Percentiles rank a stretch among this genome's conserved stretches.
Evolutionary conservation across 176 grass and related monocot species (phyloP).

Genomic region (Musa acuminata): DNA sequence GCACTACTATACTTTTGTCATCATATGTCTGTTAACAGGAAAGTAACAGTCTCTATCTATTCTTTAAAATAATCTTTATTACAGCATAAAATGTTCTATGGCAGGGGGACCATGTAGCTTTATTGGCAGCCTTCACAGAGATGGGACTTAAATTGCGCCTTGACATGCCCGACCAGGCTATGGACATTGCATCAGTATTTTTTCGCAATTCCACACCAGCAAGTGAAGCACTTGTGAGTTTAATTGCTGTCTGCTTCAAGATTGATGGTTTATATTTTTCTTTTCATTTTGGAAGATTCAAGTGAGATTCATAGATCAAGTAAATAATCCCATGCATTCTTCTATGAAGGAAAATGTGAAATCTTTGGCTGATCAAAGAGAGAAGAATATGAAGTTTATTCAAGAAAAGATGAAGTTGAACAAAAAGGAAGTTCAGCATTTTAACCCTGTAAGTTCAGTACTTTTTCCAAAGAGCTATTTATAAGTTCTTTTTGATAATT

Average conservation of each 20-base stretch:
- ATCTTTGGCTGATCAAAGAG: constrained; percentile 60
- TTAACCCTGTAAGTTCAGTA: constrained; percentile 72
- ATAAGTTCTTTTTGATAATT: neutral
- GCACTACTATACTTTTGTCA: neutral
- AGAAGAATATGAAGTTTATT: constrained; percentile 61
- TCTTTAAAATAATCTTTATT: neutral
- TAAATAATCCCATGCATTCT: neutral
- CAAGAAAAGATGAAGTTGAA: constrained; percentile 76
- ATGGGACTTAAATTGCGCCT: constrained; percentile 96
- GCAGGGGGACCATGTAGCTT: constrained; percentile 86
- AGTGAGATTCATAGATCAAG: neutral
- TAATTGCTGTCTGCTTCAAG: neutral
- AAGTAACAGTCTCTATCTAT: neutral
- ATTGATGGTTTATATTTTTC: neutral
- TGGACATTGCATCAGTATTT: constrained; percentile 74
- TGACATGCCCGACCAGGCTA: constrained; percentile 92
- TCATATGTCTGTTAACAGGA: neutral
- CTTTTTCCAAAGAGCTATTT: neutral
- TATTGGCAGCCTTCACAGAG: constrained; percentile 83
- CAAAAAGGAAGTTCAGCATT: constrained; percentile 61
- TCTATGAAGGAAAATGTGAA: constrained; percentile 67
- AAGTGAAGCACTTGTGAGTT: constrained; percentile 58
- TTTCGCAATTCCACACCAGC: constrained; percentile 67
- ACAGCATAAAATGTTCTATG: constrained; percentile 10
- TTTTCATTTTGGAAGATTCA: constrained; percentile 1